Evolutionary conservation across 2,329 filamentous ascomycete genomes (phyloP), one percentile per base, ranked within the genome.

Genomic region (Huntiella moniliformis): DNA sequence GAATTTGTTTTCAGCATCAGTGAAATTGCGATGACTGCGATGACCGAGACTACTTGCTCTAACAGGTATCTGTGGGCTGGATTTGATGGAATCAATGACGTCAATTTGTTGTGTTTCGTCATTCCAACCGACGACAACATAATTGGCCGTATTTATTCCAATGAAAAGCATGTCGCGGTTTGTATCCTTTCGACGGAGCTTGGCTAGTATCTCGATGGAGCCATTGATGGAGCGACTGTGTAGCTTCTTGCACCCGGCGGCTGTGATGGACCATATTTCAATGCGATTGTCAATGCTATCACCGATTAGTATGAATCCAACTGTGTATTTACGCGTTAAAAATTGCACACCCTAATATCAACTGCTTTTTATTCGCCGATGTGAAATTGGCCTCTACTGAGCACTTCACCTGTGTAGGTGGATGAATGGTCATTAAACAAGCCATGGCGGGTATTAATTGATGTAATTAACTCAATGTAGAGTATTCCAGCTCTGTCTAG

Each of bases 391-490:
- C 71, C 57, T 80, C 83, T 53, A 96, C 61, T 11, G 87, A 88
- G 71, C 94, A 82, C 46, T 87, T 78, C 52, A 95, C 78, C 65
- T 85, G 93, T 60, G 84, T 95, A 17, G 91, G 82, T 55, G 79
- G 74, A 61, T 98, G 91, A 48, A 98, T 91, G 35, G 91, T 87
- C 51, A 85, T 86, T 56, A 98, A 68, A 61, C 96, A 98, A 44
- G 91, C 82, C 91, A 98, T 98, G 47, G 8, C 11, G n/a, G n/a
- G 16, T 22, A 39, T 12, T 4, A 18, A 39, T 16, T 16, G 15
- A 39, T 39, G 6, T 12, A 5, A 12, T 39, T 16, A 10, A 15
- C n/a, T 11, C 11, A 15, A 8, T n/a, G 7, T 18, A 18, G 38
- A n/a, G 6, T 39, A 11, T 13, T 8, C 11, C 11, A 17, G 15